Evolutionary conservation across 2,329 filamentous ascomycete species (phyloP).

Genomic region (Cytospora piceae): DNA sequence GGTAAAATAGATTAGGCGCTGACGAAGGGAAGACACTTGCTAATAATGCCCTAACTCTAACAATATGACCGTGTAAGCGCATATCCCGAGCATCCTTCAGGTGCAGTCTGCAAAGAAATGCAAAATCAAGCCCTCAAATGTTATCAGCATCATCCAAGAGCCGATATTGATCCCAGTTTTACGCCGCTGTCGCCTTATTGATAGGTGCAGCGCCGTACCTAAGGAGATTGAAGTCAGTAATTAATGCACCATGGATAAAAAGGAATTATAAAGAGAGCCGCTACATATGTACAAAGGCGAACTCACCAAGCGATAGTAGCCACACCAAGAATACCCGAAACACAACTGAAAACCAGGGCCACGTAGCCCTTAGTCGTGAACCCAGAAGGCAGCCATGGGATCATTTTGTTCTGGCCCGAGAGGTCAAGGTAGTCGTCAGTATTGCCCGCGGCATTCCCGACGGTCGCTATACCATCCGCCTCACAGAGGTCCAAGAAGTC

Average conservation of each 20-base stretch:
- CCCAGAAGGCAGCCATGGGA: slow-evolving; percentile 62
- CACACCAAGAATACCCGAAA: slow-evolving; percentile 71
- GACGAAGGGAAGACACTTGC: too few species aligned
- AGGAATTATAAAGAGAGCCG: neutral
- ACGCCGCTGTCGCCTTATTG: neutral
- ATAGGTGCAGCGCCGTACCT: neutral
- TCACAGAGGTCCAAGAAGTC: slow-evolving; percentile 48
- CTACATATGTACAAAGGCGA: neutral
- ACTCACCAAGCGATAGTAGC: slow-evolving; percentile 71
- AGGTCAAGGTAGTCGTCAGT: slow-evolving; percentile 63
- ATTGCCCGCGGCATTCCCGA: slow-evolving; percentile 78
- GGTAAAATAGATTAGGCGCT: too few species aligned
- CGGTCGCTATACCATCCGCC: slow-evolving; percentile 49
- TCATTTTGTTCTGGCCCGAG: slow-evolving; percentile 35
- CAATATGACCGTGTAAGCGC: too few species aligned
- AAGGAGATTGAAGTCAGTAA: neutral
- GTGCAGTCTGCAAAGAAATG: too few species aligned
- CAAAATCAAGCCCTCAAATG: too few species aligned
- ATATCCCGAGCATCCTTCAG: too few species aligned
- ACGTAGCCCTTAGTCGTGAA: slow-evolving; percentile 74
- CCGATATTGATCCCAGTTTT: too few species aligned
- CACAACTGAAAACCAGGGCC: slow-evolving; percentile 72
- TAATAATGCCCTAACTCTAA: too few species aligned
- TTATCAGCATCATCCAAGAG: too few species aligned
- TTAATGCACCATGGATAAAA: neutral